Evolutionary conservation across 805 yeast genomes (phyloP), one percentile per base, ranked within the genome.

Genomic region (Henningerozyma blattae): DNA sequence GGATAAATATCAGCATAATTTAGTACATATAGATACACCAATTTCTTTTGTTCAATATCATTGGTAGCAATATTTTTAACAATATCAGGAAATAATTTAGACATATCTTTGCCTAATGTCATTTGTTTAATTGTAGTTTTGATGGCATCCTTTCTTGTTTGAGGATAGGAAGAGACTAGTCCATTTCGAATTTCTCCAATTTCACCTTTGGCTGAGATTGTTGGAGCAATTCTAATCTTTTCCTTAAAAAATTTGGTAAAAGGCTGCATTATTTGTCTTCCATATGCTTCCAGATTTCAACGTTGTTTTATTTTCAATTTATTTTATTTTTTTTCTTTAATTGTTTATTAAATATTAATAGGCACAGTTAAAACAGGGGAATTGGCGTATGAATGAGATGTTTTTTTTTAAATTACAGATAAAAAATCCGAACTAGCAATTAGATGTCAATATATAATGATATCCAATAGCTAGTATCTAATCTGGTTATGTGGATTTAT

Each of bases 61-160:
- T 82, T 89, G 1, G 97, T 91, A 35, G 97, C 96, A 46, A 89
- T 81, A 59, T 89, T 89, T 62, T 91, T 91, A 56, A 89, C 65
- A 19, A 89, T 91, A 56, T 91, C 97, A 2, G 98, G 97, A 47
- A 89, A 89, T 35, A 89, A 65, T 3, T 93, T 74, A 14, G 94
- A 82, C 17, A 89, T 96, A 56, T 89, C 97, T 53, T 91, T 89
- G 9, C 97, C 97, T 22, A 86, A 73, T 0, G 98, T 91, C 98
- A 89, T 89, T 39, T 95, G 96, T 37, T 89, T 91, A 52, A 89
- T 91, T 15, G 93, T 94, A 39, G 95, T 71, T 59, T 89, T 94
- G 46, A 89, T 91, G 14, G 97, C 94, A 56, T 91, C 98, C 55
- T 89, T 89, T 38, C 95, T 70, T 52, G 93, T 96, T 44, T 73